Evolutionary conservation across 2,329 filamentous ascomycete genomes (phyloP).

Genomic region (Xylariales sp.): DNA sequence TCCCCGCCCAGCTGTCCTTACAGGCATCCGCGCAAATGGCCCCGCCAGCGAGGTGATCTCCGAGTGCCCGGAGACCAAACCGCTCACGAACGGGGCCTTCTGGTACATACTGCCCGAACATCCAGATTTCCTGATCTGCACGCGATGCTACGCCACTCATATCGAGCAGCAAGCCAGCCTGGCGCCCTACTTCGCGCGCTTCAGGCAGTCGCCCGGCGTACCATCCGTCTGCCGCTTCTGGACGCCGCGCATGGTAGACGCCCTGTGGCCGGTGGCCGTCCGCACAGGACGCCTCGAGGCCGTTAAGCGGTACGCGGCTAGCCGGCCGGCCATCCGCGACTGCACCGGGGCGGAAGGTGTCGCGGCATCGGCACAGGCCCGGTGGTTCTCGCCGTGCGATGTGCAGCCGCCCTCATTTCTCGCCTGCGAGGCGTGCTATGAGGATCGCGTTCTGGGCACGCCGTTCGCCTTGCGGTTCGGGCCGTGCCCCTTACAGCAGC

Average conservation of each 20-base stretch:
- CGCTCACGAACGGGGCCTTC: too few relatives aligned
- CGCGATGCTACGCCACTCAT: too few relatives aligned
- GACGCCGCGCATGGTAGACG: background rate
- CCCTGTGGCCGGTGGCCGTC: slow-evolving; percentile 3
- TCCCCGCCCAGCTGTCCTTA: too few relatives aligned
- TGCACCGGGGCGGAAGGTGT: background rate
- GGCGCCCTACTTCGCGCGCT: slow-evolving; percentile 4
- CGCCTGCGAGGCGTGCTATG: slow-evolving; percentile 6
- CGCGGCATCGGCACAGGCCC: background rate
- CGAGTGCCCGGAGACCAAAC: too few relatives aligned
- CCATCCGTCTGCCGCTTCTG: slow-evolving; percentile 6
- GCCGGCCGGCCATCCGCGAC: background rate
- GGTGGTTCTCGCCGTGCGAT: background rate
- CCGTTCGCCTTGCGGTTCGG: slow-evolving; percentile 1
- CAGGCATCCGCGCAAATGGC: too few relatives aligned
- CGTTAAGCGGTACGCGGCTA: background rate
- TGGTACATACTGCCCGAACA: too few relatives aligned
- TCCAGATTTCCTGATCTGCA: too few relatives aligned
- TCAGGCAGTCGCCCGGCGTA: background rate
- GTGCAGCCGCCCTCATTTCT: background rate
- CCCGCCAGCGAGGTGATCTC: too few relatives aligned
- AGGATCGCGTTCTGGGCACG: slow-evolving; percentile 3
- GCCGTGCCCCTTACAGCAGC: background rate
- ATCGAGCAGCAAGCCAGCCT: too few relatives aligned
- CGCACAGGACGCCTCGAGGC: background rate